phyloP scores from a whole-genome alignment of 2,329 filamentous ascomycete species.

The Colletotrichum sp. region DNA sequence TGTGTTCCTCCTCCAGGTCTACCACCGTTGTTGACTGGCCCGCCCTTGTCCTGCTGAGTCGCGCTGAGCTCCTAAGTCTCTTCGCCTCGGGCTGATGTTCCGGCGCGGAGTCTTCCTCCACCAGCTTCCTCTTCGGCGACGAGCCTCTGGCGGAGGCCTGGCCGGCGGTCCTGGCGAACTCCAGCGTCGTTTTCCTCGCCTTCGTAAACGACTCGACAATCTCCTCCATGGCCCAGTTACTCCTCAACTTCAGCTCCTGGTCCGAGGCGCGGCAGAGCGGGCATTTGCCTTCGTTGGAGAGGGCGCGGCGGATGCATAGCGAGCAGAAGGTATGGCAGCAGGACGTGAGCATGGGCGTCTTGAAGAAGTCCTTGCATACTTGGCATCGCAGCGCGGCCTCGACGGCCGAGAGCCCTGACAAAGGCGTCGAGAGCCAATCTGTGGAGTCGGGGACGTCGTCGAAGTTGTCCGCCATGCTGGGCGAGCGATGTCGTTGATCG shows the following conservation, averaged over 20 bases:
- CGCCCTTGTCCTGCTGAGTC: slow-evolving; percentile 47
- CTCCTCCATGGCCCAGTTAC: slow-evolving; percentile 86
- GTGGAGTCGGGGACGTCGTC: slow-evolving; percentile 74
- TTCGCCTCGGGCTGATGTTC: slow-evolving; percentile 42
- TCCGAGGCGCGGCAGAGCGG: slow-evolving; percentile 80
- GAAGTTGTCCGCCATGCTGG: slow-evolving; percentile 37
- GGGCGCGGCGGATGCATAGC: slow-evolving; percentile 86
- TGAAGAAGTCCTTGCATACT: slow-evolving; percentile 97
- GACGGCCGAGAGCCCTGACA: slow-evolving; percentile 70
- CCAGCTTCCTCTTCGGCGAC: slow-evolving; percentile 59
- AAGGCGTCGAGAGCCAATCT: slow-evolving; percentile 78
- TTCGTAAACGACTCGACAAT: slow-evolving; percentile 79
- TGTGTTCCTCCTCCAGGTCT: slow-evolving; percentile 19
- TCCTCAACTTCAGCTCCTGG: slow-evolving; percentile 83
- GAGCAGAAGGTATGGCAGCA: slow-evolving; percentile 98
- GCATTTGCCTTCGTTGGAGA: slow-evolving; percentile 85
- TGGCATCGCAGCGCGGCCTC: slow-evolving; percentile 91
- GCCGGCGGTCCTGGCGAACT: slow-evolving; percentile 61
- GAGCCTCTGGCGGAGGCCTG: slow-evolving; percentile 22
- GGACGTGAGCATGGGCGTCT: slow-evolving; percentile 91
- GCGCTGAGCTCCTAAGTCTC: slow-evolving; percentile 56
- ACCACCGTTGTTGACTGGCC: slow-evolving; percentile 42
- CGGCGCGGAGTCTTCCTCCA: slow-evolving; percentile 27
- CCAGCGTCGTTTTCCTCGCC: slow-evolving; percentile 66
- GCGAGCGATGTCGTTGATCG: not conserved